Evolutionary conservation across 306 rosid species (phyloP), one percentile per base, ranked within the genome.

Genomic region (Hippophae gyantsensis): DNA sequence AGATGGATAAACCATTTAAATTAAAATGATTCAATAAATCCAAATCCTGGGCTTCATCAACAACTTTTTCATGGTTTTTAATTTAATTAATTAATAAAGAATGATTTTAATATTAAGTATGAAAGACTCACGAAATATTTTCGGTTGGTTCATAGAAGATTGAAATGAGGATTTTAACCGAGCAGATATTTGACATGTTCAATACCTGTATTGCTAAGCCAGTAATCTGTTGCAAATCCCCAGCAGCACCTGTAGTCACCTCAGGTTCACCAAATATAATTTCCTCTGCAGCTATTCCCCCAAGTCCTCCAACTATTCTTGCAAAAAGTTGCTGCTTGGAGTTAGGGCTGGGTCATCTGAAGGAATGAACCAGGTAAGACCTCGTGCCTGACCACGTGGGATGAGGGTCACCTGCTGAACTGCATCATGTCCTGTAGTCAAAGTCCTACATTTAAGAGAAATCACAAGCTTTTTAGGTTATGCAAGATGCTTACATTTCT

Each of bases 211-310:
- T 92, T 56, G 99, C 99, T 79, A 92, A 78, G 59, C 96, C 65
- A 54, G 99, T 83, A 67, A 88, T 88, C 79, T 92, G 99, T 72
- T 85, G 95, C 82, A 92, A 75, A 70, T 92, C 99, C 75, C 98
- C 95, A 62, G 86, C 96, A 58, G 96, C 98, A 69, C 96, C 96
- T 44, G 99, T 92, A 65, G 99, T 92, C 76, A 92, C 89, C 83
- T 92, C 99, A 13, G 96, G 85, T 73, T 92, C 95, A 54, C 99
- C 96, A 61, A 92, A 92, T 72, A 92, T 88, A 50, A 92, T 58
- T 78, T 88, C 99, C 83, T 92, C 99, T 2, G 99, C 95, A 12
- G 99, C 99, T 84, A 95, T 82, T 62, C 99, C 99, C 65, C 99
- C 95, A 44, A 87, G 86, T 69, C 99, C 96, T 49, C 99, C 99